A percentile compares a stretch with the other conserved stretches of the same genome.
Evolutionary conservation across 1,139 yeast species (phyloP).

Genomic region (Taiozyma sp.): DNA sequence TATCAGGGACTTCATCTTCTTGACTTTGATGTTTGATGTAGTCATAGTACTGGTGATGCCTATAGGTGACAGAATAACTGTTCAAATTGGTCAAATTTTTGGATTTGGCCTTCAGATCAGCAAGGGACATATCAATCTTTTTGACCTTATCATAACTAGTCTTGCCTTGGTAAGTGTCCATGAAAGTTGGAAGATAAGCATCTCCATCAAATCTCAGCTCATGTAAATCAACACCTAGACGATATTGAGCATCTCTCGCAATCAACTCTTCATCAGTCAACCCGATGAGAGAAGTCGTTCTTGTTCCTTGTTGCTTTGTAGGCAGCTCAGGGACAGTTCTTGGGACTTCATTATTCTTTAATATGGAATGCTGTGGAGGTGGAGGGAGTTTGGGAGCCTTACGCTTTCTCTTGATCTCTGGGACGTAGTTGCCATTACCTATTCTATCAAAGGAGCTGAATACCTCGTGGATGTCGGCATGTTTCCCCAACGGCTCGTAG

Average conservation of each 20-base stretch:
- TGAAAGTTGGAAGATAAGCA: slow-evolving; percentile 17
- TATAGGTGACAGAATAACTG: slow-evolving; percentile 12
- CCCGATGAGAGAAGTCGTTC: slow-evolving; percentile 52
- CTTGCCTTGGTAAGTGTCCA: slow-evolving; percentile 3
- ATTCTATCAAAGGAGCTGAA: slow-evolving; percentile 15
- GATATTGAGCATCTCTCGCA: slow-evolving; percentile 53
- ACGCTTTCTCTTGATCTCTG: slow-evolving; percentile 4
- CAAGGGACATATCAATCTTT: slow-evolving; percentile 18
- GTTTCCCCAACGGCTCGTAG: slow-evolving; percentile 8
- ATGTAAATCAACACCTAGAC: slow-evolving; percentile 25
- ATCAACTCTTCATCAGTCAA: slow-evolving; percentile 62
- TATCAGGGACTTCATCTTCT: slow-evolving; percentile 7
- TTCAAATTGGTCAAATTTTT: slow-evolving; percentile 10
- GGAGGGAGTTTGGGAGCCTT: slow-evolving; percentile 28
- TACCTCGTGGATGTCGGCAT: slow-evolving; percentile 12
- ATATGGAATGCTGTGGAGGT: slow-evolving; percentile 27
- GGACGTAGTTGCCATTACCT: background rate
- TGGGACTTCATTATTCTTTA: slow-evolving; percentile 18
- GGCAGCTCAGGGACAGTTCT: background rate
- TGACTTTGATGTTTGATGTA: slow-evolving; percentile 8
- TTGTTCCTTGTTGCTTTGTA: background rate
- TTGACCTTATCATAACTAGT: slow-evolving; percentile 6
- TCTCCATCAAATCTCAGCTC: slow-evolving; percentile 24
- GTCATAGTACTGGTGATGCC: slow-evolving; percentile 13
- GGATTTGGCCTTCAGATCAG: slow-evolving; percentile 10